Base-by-base conservation (phyloP, 371 early-diverging fungal species). In the Mortierella polycephala region DNA sequence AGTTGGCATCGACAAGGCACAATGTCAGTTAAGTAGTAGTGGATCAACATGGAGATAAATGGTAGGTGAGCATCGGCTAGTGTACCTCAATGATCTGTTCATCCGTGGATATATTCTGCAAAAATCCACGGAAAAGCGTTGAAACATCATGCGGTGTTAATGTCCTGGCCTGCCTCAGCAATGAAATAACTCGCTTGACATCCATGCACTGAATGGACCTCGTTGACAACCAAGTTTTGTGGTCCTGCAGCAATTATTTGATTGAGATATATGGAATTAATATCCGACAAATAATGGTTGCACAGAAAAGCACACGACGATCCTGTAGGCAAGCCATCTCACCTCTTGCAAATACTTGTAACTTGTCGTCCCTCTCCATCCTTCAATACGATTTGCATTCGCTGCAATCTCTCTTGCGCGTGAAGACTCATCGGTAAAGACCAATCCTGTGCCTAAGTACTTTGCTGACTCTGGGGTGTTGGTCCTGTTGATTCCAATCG, bases 321-420 rank as follows among this genome's bases (percentile, higher is more conserved):
- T 51, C 0, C 14, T 41, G 41, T 14, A 18, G 46, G 67, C 9
- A 18, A 51, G 64, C n/a, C 41, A 18, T 0, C 60, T 68, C 83
- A 88, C 90, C 76, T 84, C 83, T 62, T 87, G 83, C 55, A 87
- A 86, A 67, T 91, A 89, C 66, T 86, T 82, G 74, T 94, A 95
- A 0, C 91, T 87, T 20, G 89, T 86, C 0, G 93, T 92, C 42
- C 84, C 83, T 18, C 92, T 81, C 91, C 96, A 96, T 7, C 95
- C 98, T 82, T 96, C 96, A 53, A 96, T 94, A 46, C 97, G 86
- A 58, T 85, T 86, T 30, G 88, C 83, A 83, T 94, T 89, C 23
- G 85, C 86, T 3, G 82, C 62, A 14, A 96, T 72, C 67, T 95
- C 96, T 55, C 88, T 83, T 40, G 84, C 75, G 47, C 88, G 82